Evolutionary conservation across 768 basidiomycete species (phyloP), one percentile per base, ranked within the genome.

Genomic region (Tricholoma hemisulphureum): DNA sequence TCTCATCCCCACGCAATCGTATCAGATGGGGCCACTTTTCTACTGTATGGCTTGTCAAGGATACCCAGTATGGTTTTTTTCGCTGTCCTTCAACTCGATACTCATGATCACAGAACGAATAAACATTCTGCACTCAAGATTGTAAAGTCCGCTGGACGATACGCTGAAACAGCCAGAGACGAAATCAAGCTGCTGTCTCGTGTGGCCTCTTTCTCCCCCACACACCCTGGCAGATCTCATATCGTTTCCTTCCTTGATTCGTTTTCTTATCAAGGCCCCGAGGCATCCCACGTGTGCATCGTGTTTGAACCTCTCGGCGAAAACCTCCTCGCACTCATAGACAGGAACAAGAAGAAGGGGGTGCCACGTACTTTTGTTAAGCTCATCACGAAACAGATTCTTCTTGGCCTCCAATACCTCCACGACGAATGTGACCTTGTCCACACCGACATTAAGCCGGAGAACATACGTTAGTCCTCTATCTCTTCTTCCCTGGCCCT

Each of bases 91-190:
- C 56, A 69, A 58, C 60, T 61, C 20, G 32, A 49, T n/a, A 51
- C 28, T n/a, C 45, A 16, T 43, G 52, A 31, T 20, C 34, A 23
- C 64, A 95, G 93, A 6, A 77, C 80, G 41, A 80, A 82, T 29
- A 79, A 83, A 39, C 94, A 95, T 72, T 93, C 93, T 45, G 94
- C 94, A 14, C 83, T 97, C 69, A 97, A 97, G 72, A 88, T 97
- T 56, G 92, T 95, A 73, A 96, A 96, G 75, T 96, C 95, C 26
- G 95, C 94, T 20, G 85, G 87, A 21, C 88, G 95, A 62, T 98
- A 98, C 75, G 92, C 94, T 59, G 95, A 98, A 71, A 98, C 96
- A 4, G 96, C 96, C 26, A 84, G 89, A 51, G 96, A 98, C 71
- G 96, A 98, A 75, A 98, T 98, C 72, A 92, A 94, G 70, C 83